These are phyloP conservation scores for Picea engelmannii DNA, from an alignment of 83 land plant genomes.

Conservation along the genomic window DNA sequence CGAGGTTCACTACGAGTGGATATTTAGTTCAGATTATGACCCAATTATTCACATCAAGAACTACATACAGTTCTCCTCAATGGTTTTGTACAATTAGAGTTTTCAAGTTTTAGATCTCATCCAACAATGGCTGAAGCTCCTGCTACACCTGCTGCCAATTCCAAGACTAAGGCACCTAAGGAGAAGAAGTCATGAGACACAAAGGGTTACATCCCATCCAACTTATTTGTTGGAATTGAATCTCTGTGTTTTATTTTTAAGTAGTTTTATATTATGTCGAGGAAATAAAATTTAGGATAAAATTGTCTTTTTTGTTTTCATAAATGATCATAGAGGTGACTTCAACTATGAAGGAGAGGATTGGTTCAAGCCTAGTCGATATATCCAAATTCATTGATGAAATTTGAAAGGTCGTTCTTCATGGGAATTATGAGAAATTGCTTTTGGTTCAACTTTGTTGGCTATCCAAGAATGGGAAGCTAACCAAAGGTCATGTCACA, in stretches of 20 bases:
- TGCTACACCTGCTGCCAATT: neutral
- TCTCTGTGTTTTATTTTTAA: neutral
- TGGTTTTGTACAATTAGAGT: neutral
- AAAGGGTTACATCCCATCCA: slow-evolving; percentile 19
- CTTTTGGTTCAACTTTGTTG: slow-evolving; percentile 61
- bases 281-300: neutral
- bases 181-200: slow-evolving; percentile 19
- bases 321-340: slow-evolving; percentile 87
- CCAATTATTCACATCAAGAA: neutral
- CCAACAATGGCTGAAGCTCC: neutral
- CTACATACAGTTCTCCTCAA: too few species aligned
- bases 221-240: slow-evolving; percentile 13
- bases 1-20: neutral
- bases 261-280: neutral
- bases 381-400: slow-evolving; percentile 77
- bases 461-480: slow-evolving; percentile 52
- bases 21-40: neutral
- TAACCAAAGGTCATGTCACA: slow-evolving; percentile 74
- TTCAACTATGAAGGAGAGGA: slow-evolving; percentile 80
- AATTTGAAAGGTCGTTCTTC: slow-evolving; percentile 59
- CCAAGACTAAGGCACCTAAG: neutral
- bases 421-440: slow-evolving; percentile 69
- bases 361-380: slow-evolving; percentile 81
- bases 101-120: neutral
- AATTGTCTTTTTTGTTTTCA: neutral